Base-by-base conservation (phyloP, 495 filamentous ascomycete species). In the Choiromyces venosus region DNA sequence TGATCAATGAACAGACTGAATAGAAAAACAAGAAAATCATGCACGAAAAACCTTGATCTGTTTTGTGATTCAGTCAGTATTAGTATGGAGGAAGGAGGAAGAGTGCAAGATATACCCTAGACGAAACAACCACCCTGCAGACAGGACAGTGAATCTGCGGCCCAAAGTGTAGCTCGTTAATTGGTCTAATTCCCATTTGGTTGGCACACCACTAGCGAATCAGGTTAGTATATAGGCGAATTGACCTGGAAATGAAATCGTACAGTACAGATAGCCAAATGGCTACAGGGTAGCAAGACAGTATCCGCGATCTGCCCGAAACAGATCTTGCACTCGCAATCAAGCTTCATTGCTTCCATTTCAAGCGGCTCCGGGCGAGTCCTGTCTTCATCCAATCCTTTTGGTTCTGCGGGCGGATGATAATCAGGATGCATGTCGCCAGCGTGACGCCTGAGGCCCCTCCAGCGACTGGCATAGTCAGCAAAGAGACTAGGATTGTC, bases 241-340 rank as follows among this genome's bases (percentile, higher is more conserved):
- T 35, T 37, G 35, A 18, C 33, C 16, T 6, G 19, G 2, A 44
- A n/a, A 44, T 19, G 37, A 68, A 18, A 35, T 35, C 74, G 64
- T 78, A 78, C 76, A 39, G 68, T 71, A 75, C 87, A 89, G 81
- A 89, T 83, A 21, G 86, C 84, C 65, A 87, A 80, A 79, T 89
- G 87, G 9, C 86, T 87, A 67, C 87, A 89, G 3, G 87, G 87
- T 19, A 89, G 77, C 16, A 87, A 72, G 19, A 85, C 84, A 0
- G 85, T 87, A 79, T 88, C 85, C 12, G 87, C 85, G 3, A 86
- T 39, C 77, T 89, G 87, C 0, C 78, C 81, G 71, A 86, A 86
- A 77, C 87, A 89, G 38, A 88, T 82, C 70, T 86, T 85, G 74
- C 87, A 89, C 70, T 86, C 84, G 67, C 88, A 81, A 35, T 84